These are phyloP conservation scores for Starmerella cellae DNA, from an alignment of 805 yeast species.

Conservation along the genomic window DNA sequence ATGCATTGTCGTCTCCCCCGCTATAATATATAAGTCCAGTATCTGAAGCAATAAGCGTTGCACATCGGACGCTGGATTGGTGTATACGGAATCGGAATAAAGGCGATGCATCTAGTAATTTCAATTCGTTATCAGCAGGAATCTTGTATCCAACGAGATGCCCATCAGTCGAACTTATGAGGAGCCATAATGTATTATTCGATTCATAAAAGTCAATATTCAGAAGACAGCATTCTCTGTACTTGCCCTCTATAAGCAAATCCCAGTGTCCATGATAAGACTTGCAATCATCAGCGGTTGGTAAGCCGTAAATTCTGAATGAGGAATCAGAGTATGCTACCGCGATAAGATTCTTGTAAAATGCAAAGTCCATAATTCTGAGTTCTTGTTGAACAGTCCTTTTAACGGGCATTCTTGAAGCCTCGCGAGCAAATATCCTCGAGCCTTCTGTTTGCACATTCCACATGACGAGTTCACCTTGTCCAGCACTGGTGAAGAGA, in stretches of 20 bases:
- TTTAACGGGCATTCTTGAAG: slow-evolving; percentile 40
- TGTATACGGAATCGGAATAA: slow-evolving; percentile 37
- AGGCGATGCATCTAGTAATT: not conserved
- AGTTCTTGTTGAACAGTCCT: slow-evolving; percentile 57
- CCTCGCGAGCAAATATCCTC: slow-evolving; percentile 37
- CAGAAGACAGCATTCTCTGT: slow-evolving; percentile 66
- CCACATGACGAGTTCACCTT: slow-evolving; percentile 86
- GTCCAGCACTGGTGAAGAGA: slow-evolving; percentile 44
- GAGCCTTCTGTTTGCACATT: slow-evolving; percentile 32
- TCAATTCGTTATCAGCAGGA: slow-evolving; percentile 16
- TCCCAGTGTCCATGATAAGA: slow-evolving; percentile 29
- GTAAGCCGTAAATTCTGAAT: slow-evolving; percentile 49
- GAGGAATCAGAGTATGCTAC: slow-evolving; percentile 80
- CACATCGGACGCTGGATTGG: slow-evolving; percentile 69
- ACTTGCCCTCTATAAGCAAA: slow-evolving; percentile 37
- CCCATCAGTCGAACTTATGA: slow-evolving; percentile 77
- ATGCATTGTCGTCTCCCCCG: slow-evolving; percentile 90
- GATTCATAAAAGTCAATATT: slow-evolving; percentile 38
- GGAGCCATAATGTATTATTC: slow-evolving; percentile 27
- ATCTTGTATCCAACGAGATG: slow-evolving; percentile 50
- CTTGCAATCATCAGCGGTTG: slow-evolving; percentile 18
- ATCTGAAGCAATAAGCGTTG: slow-evolving; percentile 27
- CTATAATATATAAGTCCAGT: slow-evolving; percentile 35
- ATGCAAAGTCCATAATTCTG: slow-evolving; percentile 75
- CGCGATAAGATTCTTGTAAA: slow-evolving; percentile 35